These are phyloP conservation scores for Neurospora sublineolata DNA, from an alignment of 495 filamentous ascomycete genomes.

Conservation along the genomic window DNA sequence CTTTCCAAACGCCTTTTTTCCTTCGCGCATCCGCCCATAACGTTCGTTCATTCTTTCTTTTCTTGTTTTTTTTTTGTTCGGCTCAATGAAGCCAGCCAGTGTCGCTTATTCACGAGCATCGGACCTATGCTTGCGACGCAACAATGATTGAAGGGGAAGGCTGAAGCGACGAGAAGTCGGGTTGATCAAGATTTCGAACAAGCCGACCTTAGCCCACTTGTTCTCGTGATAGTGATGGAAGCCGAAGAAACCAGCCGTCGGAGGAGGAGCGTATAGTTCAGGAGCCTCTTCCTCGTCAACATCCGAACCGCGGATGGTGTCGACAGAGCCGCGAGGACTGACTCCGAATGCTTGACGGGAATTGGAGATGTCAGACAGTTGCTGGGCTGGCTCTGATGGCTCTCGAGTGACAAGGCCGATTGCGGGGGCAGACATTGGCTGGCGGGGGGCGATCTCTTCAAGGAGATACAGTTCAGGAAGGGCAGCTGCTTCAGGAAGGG, in stretches of 20 bases:
- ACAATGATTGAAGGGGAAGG: slow-evolving; percentile 8
- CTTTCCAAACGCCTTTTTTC: neutral
- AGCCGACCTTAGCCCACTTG: slow-evolving; percentile 19
- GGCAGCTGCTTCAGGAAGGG: neutral
- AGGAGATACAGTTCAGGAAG: neutral
- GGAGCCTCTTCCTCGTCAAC: neutral
- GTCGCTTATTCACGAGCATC: neutral
- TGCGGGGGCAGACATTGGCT: neutral
- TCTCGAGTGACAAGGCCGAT: neutral
- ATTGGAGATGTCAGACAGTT: neutral
- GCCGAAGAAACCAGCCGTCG: slow-evolving; percentile 31
- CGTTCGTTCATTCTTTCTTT: neutral
- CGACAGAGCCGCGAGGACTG: slow-evolving; percentile 11
- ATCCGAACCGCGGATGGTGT: slow-evolving; percentile 7
- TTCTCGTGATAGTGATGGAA: slow-evolving; percentile 19
- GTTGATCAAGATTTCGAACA: slow-evolving; percentile 23
- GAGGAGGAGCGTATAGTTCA: slow-evolving; percentile 12
- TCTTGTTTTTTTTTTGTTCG: neutral
- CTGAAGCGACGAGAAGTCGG: slow-evolving; percentile 8
- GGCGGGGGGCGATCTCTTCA: neutral
- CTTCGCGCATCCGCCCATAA: neutral
- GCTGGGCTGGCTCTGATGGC: neutral
- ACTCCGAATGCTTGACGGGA: neutral
- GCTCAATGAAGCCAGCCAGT: neutral
- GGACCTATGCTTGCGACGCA: neutral